These are phyloP conservation scores for Colletotrichum trifolii DNA, from an alignment of 2,329 filamentous ascomycete genomes.

Conservation along the genomic window DNA sequence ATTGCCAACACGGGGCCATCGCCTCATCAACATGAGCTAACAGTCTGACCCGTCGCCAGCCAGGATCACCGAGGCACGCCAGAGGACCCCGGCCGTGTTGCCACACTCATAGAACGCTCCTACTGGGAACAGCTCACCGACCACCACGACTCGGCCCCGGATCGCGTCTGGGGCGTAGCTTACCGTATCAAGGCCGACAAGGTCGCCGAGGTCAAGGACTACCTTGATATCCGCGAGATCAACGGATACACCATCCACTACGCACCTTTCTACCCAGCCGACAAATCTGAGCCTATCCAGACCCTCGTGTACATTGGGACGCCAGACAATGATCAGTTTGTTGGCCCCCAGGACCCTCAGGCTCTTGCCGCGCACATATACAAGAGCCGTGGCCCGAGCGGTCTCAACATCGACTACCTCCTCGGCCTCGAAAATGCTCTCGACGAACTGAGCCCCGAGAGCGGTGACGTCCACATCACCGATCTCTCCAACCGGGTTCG, in stretches of 20 bases:
- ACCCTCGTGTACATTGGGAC: conserved; percentile 93
- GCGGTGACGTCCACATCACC: conserved; percentile 84
- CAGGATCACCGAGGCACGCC: conserved; percentile 96
- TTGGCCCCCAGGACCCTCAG: conserved; percentile 84
- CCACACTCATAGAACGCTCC: conserved; percentile 86
- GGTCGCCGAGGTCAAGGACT: conserved; percentile 84
- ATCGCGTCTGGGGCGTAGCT: conserved; percentile 89
- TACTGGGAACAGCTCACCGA: conserved; percentile 86
- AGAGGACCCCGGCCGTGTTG: conserved; percentile 87
- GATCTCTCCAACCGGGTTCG: conserved; percentile 82
- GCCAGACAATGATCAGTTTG: conserved; percentile 91
- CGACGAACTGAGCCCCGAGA: conserved; percentile 76
- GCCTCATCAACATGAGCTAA: neutral
- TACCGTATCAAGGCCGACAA: conserved; percentile 82
- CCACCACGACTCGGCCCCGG: conserved; percentile 68
- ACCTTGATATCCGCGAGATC: conserved; percentile 96
- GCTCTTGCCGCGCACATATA: conserved; percentile 84
- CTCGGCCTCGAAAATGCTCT: conserved; percentile 82
- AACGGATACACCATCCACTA: conserved; percentile 97
- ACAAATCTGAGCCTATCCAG: conserved; percentile 53
- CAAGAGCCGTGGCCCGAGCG: conserved; percentile 82
- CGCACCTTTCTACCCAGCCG: conserved; percentile 80
- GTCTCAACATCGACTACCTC: conserved; percentile 90
- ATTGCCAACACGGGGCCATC: neutral
- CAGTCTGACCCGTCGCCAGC: conserved; percentile 58